Conservation (phyloP, 805 yeast species). For the Ogataea methanolica region DNA sequence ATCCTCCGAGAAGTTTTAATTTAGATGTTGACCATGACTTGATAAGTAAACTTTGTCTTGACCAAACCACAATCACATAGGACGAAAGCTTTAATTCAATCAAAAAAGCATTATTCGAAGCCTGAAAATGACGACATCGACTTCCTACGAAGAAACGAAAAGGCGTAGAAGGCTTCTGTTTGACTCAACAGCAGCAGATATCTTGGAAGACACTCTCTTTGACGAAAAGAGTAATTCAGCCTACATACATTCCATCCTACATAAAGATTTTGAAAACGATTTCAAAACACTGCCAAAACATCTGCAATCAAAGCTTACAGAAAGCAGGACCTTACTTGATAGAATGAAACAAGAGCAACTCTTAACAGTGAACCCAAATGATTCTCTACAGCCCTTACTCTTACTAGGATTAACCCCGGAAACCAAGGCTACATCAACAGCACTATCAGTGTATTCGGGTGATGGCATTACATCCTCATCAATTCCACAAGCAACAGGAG, state of each 20-base stretch:
- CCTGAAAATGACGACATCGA: not conserved
- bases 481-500: conserved; percentile 5
- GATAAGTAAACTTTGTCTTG: not conserved
- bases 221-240: conserved; percentile 6
- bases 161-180: conserved; percentile 6
- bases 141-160: conserved; percentile 3
- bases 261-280: conserved; percentile 6
- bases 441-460: conserved; percentile 11
- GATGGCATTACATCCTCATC: too few species aligned
- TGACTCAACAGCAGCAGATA: not conserved
- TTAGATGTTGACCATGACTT: not conserved
- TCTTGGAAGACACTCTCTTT: not conserved
- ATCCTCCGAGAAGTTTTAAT: too few species aligned
- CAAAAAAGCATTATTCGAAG: not conserved
- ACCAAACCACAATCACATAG: too few species aligned
- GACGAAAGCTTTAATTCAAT: too few species aligned
- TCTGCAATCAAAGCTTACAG: conserved; percentile 7
- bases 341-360: conserved; percentile 10
- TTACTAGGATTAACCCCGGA: not conserved
- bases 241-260: conserved; percentile 9
- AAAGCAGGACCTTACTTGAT: conserved; percentile 16
- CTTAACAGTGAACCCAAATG: not conserved
- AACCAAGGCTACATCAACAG: conserved; percentile 1
- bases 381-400: not conserved
- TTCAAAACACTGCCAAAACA: conserved; percentile 11